phyloP scores from a whole-genome alignment of 345 rosid species.

The Orychophragmus violaceus region DNA sequence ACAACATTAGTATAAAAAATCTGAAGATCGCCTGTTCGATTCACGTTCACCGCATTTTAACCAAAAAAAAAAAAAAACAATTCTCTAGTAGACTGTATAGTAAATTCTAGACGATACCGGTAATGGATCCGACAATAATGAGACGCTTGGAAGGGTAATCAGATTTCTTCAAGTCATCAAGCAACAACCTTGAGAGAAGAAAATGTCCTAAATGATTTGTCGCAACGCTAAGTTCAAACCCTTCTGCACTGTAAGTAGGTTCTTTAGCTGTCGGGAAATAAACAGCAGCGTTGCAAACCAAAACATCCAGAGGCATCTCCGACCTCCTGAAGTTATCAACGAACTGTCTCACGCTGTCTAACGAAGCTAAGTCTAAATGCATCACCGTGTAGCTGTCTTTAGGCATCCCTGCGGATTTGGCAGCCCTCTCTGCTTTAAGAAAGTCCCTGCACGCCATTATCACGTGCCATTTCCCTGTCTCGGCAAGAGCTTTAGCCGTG shows the following conservation, averaged over 20 bases:
- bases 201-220: slow-evolving; percentile 97
- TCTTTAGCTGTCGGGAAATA: slow-evolving; percentile 93
- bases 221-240: slow-evolving; percentile 91
- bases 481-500: slow-evolving; percentile 82
- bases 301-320: slow-evolving; percentile 72
- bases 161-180: slow-evolving; percentile 71
- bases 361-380: slow-evolving; percentile 89
- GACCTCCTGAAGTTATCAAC: slow-evolving; percentile 66
- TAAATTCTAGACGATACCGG: slow-evolving; percentile 41
- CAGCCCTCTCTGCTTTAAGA: slow-evolving; percentile 30
- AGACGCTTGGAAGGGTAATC: slow-evolving; percentile 87
- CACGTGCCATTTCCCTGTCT: slow-evolving; percentile 85
- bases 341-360: slow-evolving; percentile 90
- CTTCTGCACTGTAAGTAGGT: slow-evolving; percentile 91
- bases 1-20: too few species aligned
- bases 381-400: slow-evolving; percentile 79
- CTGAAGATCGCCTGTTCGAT: too few species aligned
- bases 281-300: slow-evolving; percentile 96
- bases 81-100: not conserved
- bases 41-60: too few species aligned
- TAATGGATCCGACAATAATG: slow-evolving; percentile 90
- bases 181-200: slow-evolving; percentile 74
- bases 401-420: slow-evolving; percentile 46
- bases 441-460: slow-evolving; percentile 91
- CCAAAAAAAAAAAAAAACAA: not conserved